A percentile compares a stretch with the other conserved stretches of the same genome.
Evolutionary conservation across 2,329 filamentous ascomycete species (phyloP).

Genomic region (Sarocladiaceae sp.): DNA sequence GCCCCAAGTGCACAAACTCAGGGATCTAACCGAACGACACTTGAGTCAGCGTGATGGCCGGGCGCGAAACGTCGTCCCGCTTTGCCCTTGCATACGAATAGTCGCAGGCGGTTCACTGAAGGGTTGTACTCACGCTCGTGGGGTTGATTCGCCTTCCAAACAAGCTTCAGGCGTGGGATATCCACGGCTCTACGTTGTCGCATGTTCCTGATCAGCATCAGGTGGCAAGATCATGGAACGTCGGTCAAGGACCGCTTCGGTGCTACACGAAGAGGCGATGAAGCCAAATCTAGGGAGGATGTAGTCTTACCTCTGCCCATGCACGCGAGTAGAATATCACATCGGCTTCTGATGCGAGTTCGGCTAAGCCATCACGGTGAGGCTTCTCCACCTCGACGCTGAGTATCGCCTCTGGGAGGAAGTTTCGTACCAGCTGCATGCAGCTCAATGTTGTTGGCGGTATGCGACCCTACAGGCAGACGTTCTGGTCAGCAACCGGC

Average conservation of each 20-base stretch:
- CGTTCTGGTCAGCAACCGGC: too few species aligned
- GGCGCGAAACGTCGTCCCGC: too few species aligned
- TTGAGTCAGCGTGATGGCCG: too few species aligned
- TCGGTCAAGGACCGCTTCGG: too few species aligned
- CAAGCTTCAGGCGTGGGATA: constrained; percentile 43
- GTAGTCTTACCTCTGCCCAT: constrained; percentile 57
- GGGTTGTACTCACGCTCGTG: constrained; percentile 40
- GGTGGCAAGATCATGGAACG: too few species aligned
- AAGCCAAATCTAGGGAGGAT: too few species aligned
- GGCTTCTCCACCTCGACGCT: constrained; percentile 73
- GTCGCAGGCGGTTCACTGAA: too few species aligned
- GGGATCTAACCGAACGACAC: constrained; percentile 29
- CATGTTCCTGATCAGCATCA: constrained; percentile 14
- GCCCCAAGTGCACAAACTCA: constrained; percentile 56
- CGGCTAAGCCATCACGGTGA: constrained; percentile 48
- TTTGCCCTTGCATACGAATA: too few species aligned
- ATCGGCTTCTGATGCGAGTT: constrained; percentile 57
- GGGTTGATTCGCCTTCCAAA: constrained; percentile 36
- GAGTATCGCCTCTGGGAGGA: constrained; percentile 39
- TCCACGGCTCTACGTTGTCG: constrained; percentile 24
- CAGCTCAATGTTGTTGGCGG: constrained; percentile 54
- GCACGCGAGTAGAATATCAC: constrained; percentile 67
- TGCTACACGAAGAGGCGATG: too few species aligned
- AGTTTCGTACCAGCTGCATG: constrained; percentile 47
- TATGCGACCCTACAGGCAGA: constrained; percentile 63